phyloP scores from a whole-genome alignment of 2,329 filamentous ascomycete species.

The Fusarium sp. region DNA sequence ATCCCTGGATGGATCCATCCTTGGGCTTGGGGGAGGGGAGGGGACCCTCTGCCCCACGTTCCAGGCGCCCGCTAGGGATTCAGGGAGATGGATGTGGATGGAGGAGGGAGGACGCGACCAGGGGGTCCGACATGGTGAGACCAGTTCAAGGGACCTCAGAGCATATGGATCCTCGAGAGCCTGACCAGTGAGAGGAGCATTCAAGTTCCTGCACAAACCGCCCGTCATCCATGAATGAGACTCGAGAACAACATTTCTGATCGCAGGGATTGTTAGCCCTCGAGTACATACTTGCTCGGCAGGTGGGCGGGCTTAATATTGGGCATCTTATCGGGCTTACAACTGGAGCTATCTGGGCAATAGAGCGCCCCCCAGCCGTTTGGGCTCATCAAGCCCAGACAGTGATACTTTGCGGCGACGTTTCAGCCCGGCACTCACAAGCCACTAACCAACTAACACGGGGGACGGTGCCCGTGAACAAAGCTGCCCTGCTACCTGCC shows the following conservation, averaged over 20 bases:
- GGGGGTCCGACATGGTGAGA: conserved; percentile 4
- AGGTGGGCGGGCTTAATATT: background rate
- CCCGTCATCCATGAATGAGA: background rate
- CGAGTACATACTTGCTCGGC: background rate
- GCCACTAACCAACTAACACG: conserved; percentile 19
- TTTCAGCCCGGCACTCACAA: conserved; percentile 40
- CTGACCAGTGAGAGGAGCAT: background rate
- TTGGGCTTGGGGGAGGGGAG: background rate
- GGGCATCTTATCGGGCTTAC: background rate
- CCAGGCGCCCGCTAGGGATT: conserved; percentile 31
- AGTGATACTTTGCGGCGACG: conserved; percentile 28
- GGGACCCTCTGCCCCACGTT: conserved; percentile 35
- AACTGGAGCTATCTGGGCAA: background rate
- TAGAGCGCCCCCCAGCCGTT: background rate
- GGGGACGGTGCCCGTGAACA: conserved; percentile 15
- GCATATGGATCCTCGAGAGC: background rate
- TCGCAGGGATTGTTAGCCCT: background rate
- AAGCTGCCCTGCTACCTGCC: background rate
- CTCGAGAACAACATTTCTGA: background rate
- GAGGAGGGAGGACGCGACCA: background rate
- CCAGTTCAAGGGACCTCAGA: conserved; percentile 6
- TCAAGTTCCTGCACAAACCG: background rate
- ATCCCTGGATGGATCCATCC: conserved; percentile 4
- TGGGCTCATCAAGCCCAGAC: conserved; percentile 5
- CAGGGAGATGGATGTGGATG: conserved; percentile 22